Conservation (phyloP, 1,284 basidiomycete species). For the Mycena sp. region DNA sequence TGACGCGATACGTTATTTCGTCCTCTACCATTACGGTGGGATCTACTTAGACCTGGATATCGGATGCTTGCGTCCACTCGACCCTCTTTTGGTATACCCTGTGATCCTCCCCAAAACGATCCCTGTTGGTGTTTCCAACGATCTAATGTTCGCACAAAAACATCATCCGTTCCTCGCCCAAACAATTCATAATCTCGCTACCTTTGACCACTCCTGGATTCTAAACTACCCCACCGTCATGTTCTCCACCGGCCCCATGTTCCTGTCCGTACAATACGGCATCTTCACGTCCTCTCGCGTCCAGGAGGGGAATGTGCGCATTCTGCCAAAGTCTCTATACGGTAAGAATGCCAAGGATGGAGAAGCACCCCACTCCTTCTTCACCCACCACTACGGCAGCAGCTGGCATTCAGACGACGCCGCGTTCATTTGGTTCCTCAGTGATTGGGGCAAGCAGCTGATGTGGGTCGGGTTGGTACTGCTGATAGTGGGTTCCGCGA, state of each 20-base stretch:
- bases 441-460: constrained; percentile 84
- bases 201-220: constrained; percentile 94
- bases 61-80: constrained; percentile 91
- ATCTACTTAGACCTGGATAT: constrained; percentile 98
- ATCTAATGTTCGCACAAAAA: constrained; percentile 93
- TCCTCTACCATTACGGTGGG: constrained; percentile 95
- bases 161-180: constrained; percentile 92
- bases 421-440: constrained; percentile 91
- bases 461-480: constrained; percentile 85
- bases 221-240: constrained; percentile 99
- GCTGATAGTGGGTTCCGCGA: constrained; percentile 73
- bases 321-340: constrained; percentile 93
- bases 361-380: constrained; percentile 93
- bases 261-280: constrained; percentile 88
- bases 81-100: constrained; percentile 89
- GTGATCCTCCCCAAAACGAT: constrained; percentile 95
- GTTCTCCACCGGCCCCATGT: constrained; percentile 98
- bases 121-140: constrained; percentile 97
- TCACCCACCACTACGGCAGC: constrained; percentile 95
- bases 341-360: constrained; percentile 93
- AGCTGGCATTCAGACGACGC: constrained; percentile 98
- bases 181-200: constrained; percentile 90
- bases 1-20: constrained; percentile 97
- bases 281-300: constrained; percentile 83
- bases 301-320: constrained; percentile 77